Evolutionary conservation across 169 alveolate species (phyloP).

Genomic region (Plasmodium gonderi): DNA sequence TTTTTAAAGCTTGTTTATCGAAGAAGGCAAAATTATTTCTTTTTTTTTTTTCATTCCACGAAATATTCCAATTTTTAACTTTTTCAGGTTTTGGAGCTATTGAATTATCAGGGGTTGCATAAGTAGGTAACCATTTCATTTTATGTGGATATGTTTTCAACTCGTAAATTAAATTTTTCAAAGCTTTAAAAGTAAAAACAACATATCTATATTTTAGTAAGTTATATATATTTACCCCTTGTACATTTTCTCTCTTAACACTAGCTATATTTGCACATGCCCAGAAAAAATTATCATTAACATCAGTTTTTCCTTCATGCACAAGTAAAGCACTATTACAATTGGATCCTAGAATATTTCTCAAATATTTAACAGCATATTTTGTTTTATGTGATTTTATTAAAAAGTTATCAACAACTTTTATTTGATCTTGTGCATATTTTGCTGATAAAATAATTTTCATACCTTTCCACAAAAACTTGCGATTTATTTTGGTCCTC

Average conservation of each 20-base stretch:
- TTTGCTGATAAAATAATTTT: slow-evolving; percentile 87
- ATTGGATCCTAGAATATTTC: slow-evolving; percentile 84
- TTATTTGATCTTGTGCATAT: slow-evolving; percentile 90
- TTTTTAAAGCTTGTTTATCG: slow-evolving; percentile 79
- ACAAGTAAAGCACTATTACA: slow-evolving; percentile 89
- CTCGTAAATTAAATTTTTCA: slow-evolving; percentile 83
- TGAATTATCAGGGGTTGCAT: slow-evolving; percentile 87
- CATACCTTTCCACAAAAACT: slow-evolving; percentile 86
- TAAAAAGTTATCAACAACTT: slow-evolving; percentile 87
- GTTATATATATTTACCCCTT: slow-evolving; percentile 86
- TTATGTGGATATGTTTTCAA: slow-evolving; percentile 85
- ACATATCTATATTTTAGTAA: slow-evolving; percentile 87
- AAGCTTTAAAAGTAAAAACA: slow-evolving; percentile 88
- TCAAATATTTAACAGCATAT: slow-evolving; percentile 83
- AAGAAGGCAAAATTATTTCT: slow-evolving; percentile 27
- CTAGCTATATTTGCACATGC: slow-evolving; percentile 90
- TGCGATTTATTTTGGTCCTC: slow-evolving; percentile 80
- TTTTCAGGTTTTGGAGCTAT: slow-evolving; percentile 86
- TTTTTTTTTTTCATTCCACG: slow-evolving; percentile 84
- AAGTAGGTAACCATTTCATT: slow-evolving; percentile 86
- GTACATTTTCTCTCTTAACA: slow-evolving; percentile 86
- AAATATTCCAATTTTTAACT: slow-evolving; percentile 87
- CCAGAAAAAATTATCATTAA: slow-evolving; percentile 90
- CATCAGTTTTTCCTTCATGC: slow-evolving; percentile 86
- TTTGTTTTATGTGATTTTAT: slow-evolving; percentile 88